A percentile compares a stretch with the other conserved stretches of the same genome.
Evolutionary conservation across 768 basidiomycete species (phyloP).

Genomic region (Russula virescens): DNA sequence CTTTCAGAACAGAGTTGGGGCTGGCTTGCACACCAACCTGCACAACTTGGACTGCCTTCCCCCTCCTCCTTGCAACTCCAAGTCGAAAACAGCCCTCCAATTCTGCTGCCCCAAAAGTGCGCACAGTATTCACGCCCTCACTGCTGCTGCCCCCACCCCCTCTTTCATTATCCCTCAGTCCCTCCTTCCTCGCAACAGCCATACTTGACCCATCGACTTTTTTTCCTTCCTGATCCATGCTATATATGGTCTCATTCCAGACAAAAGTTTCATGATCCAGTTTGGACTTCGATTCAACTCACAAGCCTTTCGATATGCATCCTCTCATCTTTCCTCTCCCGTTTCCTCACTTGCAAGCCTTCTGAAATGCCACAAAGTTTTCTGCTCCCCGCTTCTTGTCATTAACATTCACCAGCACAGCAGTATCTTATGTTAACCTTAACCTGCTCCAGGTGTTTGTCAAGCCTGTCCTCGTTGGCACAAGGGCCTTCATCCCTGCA

Average conservation of each 20-base stretch:
- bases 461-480: conserved; percentile 74
- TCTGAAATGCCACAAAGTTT: conserved; percentile 29
- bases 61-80: conserved; percentile 39
- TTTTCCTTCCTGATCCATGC: conserved; percentile 72
- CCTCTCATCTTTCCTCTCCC: conserved; percentile 56
- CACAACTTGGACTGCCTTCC: conserved; percentile 59
- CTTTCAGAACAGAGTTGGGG: conserved; percentile 37
- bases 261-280: conserved; percentile 67
- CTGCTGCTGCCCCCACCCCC: conserved; percentile 43
- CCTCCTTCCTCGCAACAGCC: conserved; percentile 67
- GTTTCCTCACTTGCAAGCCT: conserved; percentile 53
- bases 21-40: conserved; percentile 74
- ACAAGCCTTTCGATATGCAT: conserved; percentile 53
- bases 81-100: conserved; percentile 38
- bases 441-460: conserved; percentile 75
- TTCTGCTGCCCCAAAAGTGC: conserved; percentile 40
- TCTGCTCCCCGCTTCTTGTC: conserved; percentile 67
- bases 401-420: conserved; percentile 66
- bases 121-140: conserved; percentile 34
- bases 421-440: conserved; percentile 67
- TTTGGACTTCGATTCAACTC: conserved; percentile 67
- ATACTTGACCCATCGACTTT: conserved; percentile 59
- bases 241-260: conserved; percentile 49
- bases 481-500: conserved; percentile 68
- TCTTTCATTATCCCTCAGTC: conserved; percentile 68